These are phyloP conservation scores for Thielaviopsis cerberus DNA, from an alignment of 2,329 filamentous ascomycete genomes.

Conservation along the genomic window DNA sequence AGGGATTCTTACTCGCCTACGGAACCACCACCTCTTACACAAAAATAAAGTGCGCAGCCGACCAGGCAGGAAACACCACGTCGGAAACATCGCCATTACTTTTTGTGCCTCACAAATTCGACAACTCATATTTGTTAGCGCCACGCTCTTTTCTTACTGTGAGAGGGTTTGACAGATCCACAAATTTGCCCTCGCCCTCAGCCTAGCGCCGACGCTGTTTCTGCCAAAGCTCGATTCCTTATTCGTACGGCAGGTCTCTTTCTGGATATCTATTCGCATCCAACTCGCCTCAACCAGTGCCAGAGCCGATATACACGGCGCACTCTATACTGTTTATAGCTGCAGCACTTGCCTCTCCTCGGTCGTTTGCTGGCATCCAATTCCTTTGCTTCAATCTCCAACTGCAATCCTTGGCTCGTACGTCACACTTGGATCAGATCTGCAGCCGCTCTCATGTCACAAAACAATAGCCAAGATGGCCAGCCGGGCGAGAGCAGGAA, in stretches of 20 bases:
- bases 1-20: neutral
- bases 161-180: neutral
- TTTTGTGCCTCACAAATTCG: neutral
- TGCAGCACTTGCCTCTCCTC: neutral
- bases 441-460: slow-evolving; percentile 6
- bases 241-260: too few relatives aligned
- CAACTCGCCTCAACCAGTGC: neutral
- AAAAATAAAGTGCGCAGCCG: neutral
- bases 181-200: neutral
- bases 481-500: neutral
- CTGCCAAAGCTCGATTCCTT: neutral
- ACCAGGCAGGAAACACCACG: neutral
- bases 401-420: neutral
- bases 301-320: neutral
- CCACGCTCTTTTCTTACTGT: neutral
- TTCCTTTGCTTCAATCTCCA: slow-evolving; percentile 1
- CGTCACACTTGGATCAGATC: slow-evolving; percentile 6
- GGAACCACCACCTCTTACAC: neutral
- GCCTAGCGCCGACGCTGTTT: neutral
- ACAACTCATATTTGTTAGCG: neutral
- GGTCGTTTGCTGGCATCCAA: neutral
- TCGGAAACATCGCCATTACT: neutral
- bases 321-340: neutral
- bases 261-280: too few relatives aligned
- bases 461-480: slow-evolving; percentile 1